phyloP scores from a whole-genome alignment of 2,329 filamentous ascomycete genomes.

The Penicillium freii region DNA sequence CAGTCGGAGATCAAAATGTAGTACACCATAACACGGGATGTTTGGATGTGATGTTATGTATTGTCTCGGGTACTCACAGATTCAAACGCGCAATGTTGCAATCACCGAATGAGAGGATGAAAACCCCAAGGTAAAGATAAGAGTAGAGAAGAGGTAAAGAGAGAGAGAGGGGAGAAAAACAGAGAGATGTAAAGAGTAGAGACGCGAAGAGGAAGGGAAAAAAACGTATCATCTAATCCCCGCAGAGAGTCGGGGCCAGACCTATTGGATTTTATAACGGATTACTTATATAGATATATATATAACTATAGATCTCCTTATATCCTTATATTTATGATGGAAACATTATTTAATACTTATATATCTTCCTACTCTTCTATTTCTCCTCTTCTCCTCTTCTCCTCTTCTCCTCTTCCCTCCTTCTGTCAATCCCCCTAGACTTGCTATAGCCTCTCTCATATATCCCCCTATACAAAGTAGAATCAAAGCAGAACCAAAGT shows the following conservation, averaged over 20 bases:
- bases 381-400: neutral
- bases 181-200: neutral
- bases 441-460: neutral
- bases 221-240: neutral
- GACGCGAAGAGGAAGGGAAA: neutral
- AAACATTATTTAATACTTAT: too few relatives aligned
- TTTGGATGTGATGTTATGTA: neutral
- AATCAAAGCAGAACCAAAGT: neutral
- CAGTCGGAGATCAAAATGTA: neutral
- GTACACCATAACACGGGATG: neutral
- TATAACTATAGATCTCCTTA: too few relatives aligned
- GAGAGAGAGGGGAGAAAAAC: too few relatives aligned
- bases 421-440: neutral
- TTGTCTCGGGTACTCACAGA: constrained; percentile 4
- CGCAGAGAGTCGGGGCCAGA: constrained; percentile 3
- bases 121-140: too few relatives aligned
- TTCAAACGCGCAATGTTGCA: neutral
- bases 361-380: too few relatives aligned
- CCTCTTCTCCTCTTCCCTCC: neutral
- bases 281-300: too few relatives aligned
- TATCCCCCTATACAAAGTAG: neutral
- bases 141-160: neutral
- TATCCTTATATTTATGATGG: too few relatives aligned
- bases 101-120: too few relatives aligned
- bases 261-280: neutral